Evolutionary conservation across 306 rosid genomes (phyloP).

Genomic region (Echinosophora koreensis): DNA sequence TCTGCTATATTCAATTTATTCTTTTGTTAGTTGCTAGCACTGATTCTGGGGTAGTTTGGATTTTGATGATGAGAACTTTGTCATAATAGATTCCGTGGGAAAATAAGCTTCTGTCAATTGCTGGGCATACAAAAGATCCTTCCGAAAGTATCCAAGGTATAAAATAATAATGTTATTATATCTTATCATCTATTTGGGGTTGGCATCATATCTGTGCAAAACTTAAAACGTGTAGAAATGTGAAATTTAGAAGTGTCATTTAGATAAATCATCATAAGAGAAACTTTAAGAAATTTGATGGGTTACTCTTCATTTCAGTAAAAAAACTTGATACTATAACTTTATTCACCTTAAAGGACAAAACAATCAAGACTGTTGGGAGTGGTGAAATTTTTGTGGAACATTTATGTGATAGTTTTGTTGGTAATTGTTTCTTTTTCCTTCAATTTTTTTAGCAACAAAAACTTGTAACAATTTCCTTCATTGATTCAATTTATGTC

Average conservation of each 20-base stretch:
- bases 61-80: conserved; percentile 39
- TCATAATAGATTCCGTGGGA: conserved; percentile 79
- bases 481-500: conserved; percentile 22
- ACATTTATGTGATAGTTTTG: conserved; percentile 17
- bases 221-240: conserved; percentile 21
- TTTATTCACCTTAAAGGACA: conserved; percentile 32
- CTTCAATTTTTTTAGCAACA: neutral
- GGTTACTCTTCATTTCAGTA: neutral
- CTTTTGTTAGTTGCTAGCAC: conserved; percentile 29
- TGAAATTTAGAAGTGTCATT: conserved; percentile 25
- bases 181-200: conserved; percentile 27
- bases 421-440: neutral
- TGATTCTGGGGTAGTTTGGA: conserved; percentile 32
- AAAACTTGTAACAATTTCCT: conserved; percentile 29
- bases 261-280: conserved; percentile 2
- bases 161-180: conserved; percentile 5
- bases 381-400: conserved; percentile 20
- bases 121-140: conserved; percentile 91
- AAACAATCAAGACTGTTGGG: conserved; percentile 16
- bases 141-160: conserved; percentile 83
- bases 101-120: conserved; percentile 78
- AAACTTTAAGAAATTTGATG: conserved; percentile 10
- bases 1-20: conserved; percentile 22
- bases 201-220: conserved; percentile 38
- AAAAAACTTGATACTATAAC: conserved; percentile 2